Percentiles rank a stretch among this genome's conserved stretches.
Conservation (phyloP, 148 eudicot genomes). For the Simmondsia chinensis region DNA sequence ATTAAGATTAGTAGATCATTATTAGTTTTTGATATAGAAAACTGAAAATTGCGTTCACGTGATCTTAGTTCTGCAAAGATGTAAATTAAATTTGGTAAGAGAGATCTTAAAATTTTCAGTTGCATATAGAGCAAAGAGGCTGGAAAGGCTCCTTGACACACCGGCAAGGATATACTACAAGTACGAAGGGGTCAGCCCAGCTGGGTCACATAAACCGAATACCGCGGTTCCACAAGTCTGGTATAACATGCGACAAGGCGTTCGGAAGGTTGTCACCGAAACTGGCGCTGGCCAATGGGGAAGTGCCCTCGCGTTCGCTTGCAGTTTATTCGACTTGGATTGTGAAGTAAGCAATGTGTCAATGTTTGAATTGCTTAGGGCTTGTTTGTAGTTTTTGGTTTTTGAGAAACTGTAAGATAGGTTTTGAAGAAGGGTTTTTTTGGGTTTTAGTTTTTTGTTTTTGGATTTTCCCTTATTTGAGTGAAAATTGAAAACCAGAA, state of each 20-base stretch:
- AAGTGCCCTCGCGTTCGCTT: conserved; percentile 83
- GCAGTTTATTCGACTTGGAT: conserved; percentile 72
- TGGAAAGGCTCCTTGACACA: conserved; percentile 90
- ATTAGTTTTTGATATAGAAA: too few relatives aligned
- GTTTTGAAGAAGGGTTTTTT: too few relatives aligned
- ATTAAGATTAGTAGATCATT: not conserved
- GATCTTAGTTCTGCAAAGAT: not conserved
- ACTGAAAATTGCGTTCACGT: not conserved
- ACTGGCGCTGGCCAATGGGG: conserved; percentile 99
- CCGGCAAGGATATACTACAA: conserved; percentile 93
- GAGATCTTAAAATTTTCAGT: too few relatives aligned
- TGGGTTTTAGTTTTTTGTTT: too few relatives aligned
- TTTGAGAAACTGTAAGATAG: too few relatives aligned
- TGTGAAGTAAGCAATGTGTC: conserved; percentile 82
- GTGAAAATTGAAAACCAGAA: too few relatives aligned
- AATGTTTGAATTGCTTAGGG: too few relatives aligned
- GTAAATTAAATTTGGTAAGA: not conserved
- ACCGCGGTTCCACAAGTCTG: conserved; percentile 91
- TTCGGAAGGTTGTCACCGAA: conserved; percentile 85
- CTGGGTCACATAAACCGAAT: conserved; percentile 96
- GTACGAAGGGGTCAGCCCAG: conserved; percentile 96
- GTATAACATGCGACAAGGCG: conserved; percentile 79
- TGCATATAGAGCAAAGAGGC: conserved; percentile 71
- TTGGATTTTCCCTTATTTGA: too few relatives aligned
- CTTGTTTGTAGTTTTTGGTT: too few relatives aligned